These are phyloP conservation scores for Rubus idaeus DNA, from an alignment of 306 rosid species.

Conservation along the genomic window DNA sequence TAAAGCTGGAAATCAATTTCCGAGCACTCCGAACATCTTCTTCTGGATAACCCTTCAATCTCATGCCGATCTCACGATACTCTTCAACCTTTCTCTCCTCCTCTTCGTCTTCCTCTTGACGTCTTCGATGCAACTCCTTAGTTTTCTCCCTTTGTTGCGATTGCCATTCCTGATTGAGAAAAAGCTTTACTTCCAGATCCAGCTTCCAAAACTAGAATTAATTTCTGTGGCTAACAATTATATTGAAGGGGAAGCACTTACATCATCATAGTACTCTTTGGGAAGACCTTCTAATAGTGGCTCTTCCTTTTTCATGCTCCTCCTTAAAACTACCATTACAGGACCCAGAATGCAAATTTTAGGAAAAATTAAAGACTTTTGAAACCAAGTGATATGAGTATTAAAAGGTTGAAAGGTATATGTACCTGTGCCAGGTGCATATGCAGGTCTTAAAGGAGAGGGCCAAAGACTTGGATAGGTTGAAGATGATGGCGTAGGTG, in stretches of 20 bases:
- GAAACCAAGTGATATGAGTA: slow-evolving; percentile 16
- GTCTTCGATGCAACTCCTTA: slow-evolving; percentile 54
- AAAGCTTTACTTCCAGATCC: slow-evolving; percentile 36
- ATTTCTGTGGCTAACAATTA: background rate
- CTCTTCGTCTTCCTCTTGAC: slow-evolving; percentile 73
- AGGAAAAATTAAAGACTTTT: background rate
- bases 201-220: slow-evolving; percentile 11
- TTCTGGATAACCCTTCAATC: slow-evolving; percentile 77
- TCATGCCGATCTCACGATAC: slow-evolving; percentile 80
- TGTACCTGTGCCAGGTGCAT: slow-evolving; percentile 42
- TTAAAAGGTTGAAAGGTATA: slow-evolving; percentile 14
- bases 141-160: slow-evolving; percentile 68
- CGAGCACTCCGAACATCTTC: slow-evolving; percentile 78
- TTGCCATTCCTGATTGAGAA: slow-evolving; percentile 84
- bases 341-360: slow-evolving; percentile 3
- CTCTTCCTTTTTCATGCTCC: slow-evolving; percentile 53
- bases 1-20: slow-evolving; percentile 69
- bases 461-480: slow-evolving; percentile 20
- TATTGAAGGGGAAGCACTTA: slow-evolving; percentile 28
- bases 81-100: slow-evolving; percentile 78
- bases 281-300: slow-evolving; percentile 79
- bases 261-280: slow-evolving; percentile 90
- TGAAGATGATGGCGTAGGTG: slow-evolving; percentile 21
- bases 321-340: slow-evolving; percentile 46
- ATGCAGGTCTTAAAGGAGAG: slow-evolving; percentile 25